Evolutionary conservation across 129 eudicot species (phyloP), one percentile per base, ranked within the genome.

Genomic region (Solidago caesia): DNA sequence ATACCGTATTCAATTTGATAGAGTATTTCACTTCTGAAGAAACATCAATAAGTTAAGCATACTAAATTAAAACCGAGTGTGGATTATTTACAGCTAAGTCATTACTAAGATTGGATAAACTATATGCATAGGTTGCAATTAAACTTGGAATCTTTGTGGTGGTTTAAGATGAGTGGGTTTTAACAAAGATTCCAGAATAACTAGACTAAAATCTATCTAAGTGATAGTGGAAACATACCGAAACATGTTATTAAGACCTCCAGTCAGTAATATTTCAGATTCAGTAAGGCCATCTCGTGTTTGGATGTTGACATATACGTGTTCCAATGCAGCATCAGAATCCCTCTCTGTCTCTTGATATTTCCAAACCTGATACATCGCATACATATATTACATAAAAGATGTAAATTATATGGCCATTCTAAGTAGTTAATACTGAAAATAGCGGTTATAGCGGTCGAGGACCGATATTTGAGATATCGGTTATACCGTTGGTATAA

Each of bases 321-420:
- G 90, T 42, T 79, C 88, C 84, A 95, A 67, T 15, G 97, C 88
- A 64, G 85, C 71, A 74, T 83, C 88, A 51, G 75, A 84, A 49
- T 73, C 74, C 71, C 84, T 84, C 74, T 73, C 64, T 4, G 96
- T 88, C 55, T 73, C 82, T 43, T 75, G 51, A 66, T 88, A 95
- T 68, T 84, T 89, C 96, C 97, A 95, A 53, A 91, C 66, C 99
- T 95, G 78, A 73, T 45, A 58, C 25, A 67, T 47, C 63, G 43
- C 7, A 58, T 5, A 16, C 59, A 70, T 59, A 11, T 15, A 71
- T 64, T 63, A 71, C 49, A 53, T 71, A 14, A 72, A 15, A 77
- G 69, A 56, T 25, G 44, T 42, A 64, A 64, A 2, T 64, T 26
- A 43, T 64, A 64, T 48, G 14, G 10, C 14, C 25, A 15, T 44